phyloP scores from a whole-genome alignment of 1,139 yeast genomes.

The Komagataea norvegica region DNA sequence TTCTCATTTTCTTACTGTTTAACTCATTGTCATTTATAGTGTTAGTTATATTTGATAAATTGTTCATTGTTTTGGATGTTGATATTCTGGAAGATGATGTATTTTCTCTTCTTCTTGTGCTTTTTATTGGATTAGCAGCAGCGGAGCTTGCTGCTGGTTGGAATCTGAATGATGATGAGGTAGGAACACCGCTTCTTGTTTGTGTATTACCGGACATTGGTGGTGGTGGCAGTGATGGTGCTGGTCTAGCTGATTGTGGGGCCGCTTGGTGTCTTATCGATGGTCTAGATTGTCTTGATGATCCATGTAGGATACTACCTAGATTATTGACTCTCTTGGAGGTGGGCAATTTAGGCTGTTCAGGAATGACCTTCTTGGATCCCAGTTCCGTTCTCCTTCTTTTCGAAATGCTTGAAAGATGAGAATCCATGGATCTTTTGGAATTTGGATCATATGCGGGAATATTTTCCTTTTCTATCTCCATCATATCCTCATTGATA shows the following conservation, averaged over 20 bases:
- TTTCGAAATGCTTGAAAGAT: conserved; percentile 16
- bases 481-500: conserved; percentile 14
- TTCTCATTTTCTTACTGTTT: conserved; percentile 15
- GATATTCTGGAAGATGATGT: too few species aligned
- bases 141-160: not conserved
- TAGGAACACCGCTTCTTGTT: conserved; percentile 6
- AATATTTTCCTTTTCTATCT: conserved; percentile 22
- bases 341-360: conserved; percentile 10
- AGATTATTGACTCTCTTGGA: conserved; percentile 12
- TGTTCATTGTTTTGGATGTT: conserved; percentile 10
- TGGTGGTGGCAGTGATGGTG: not conserved
- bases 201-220: conserved; percentile 7
- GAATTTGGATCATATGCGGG: conserved; percentile 24
- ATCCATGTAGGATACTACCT: conserved; percentile 6
- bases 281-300: not conserved
- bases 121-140: conserved; percentile 4
- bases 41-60: conserved; percentile 14
- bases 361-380: conserved; percentile 12
- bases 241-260: too few species aligned
- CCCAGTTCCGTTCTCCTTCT: conserved; percentile 23
- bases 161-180: conserved; percentile 10
- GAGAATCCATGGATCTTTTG: conserved; percentile 18
- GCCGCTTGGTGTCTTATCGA: not conserved
- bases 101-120: too few species aligned
- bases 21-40: conserved; percentile 1